Base-by-base conservation (phyloP, 345 rosid species). In the Eucalyptus urophylla region DNA sequence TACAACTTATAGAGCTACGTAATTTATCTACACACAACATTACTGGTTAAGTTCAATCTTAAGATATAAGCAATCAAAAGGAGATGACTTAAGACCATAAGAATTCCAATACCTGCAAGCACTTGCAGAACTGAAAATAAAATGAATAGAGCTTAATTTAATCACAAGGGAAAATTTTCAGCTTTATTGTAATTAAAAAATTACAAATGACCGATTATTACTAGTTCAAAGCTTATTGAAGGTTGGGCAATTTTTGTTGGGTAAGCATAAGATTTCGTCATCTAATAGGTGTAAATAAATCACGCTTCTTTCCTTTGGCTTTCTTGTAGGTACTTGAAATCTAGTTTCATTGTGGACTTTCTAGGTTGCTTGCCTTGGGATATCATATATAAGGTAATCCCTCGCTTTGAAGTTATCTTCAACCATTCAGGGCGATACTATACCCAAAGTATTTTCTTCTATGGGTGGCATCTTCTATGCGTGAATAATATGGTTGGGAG, bases 361-460 rank as follows among this genome's bases (percentile, higher is more conserved):
- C 93, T 96, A 6, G 95, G 97, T 51, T 96, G 98, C 88, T 86
- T 96, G 86, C 98, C 99, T 27, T 97, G 98, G 99, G 99, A 97
- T 95, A 91, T 92, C 81, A 95, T 97, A 67, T 96, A 94, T 90
- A 96, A 93, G 96, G 99, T 76, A 76, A 76, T 97, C 47, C 15
- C 83, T 76, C 47, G 45, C 47, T 76, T 21, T 19, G 25, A 76
- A 76, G 45, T 11, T 37, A 10, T 76, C 83, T 76, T 76, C 83
- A 76, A 47, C 83, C 83, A 37, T 37, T 76, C 45, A 40, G 83
- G 45, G 83, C 15, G 14, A 37, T 37, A 21, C 8, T 12, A 76
- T 76, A 37, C 25, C 81, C 5, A 76, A 76, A 37, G 14, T 76
- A 11, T 37, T 76, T 72, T 76, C 8, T 72, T 72, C 83, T 72